These are phyloP conservation scores for Amanita molliuscula DNA, from an alignment of 768 basidiomycete species.

Conservation along the genomic window DNA sequence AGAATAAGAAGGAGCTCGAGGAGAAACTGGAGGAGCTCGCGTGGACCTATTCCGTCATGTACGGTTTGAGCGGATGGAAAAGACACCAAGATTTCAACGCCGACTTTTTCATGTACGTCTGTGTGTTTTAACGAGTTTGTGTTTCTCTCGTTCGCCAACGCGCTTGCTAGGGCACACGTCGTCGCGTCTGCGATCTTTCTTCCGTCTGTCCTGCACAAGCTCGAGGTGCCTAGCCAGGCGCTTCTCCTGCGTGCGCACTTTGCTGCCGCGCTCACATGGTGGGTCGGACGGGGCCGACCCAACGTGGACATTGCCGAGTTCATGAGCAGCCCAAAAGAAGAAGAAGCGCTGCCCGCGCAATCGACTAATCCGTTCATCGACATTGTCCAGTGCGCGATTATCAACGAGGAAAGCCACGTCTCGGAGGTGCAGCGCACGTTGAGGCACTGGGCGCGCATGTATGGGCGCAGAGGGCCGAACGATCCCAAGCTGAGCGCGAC, in stretches of 20 bases:
- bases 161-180: slow-evolving; percentile 36
- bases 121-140: neutral
- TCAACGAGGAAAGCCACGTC: slow-evolving; percentile 45
- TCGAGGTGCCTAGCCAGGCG: slow-evolving; percentile 26
- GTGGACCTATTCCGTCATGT: slow-evolving; percentile 36
- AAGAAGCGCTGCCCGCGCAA: slow-evolving; percentile 15
- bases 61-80: slow-evolving; percentile 24
- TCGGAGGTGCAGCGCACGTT: slow-evolving; percentile 43
- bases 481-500: slow-evolving; percentile 10
- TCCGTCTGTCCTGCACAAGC: slow-evolving; percentile 24
- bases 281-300: slow-evolving; percentile 43
- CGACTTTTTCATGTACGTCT: slow-evolving; percentile 41
- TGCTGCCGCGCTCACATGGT: slow-evolving; percentile 34
- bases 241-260: slow-evolving; percentile 44
- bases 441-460: slow-evolving; percentile 35
- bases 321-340: slow-evolving; percentile 10
- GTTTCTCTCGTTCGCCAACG: neutral
- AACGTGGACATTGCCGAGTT: slow-evolving; percentile 36
- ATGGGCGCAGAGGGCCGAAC: slow-evolving; percentile 23
- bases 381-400: slow-evolving; percentile 39
- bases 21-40: slow-evolving; percentile 41
- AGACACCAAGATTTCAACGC: slow-evolving; percentile 24
- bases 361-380: slow-evolving; percentile 43
- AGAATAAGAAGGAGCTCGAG: slow-evolving; percentile 19
- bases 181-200: slow-evolving; percentile 53